These are phyloP conservation scores for Macrophomina pseudophaseolina DNA, from an alignment of 2,329 filamentous ascomycete species.

Conservation along the genomic window DNA sequence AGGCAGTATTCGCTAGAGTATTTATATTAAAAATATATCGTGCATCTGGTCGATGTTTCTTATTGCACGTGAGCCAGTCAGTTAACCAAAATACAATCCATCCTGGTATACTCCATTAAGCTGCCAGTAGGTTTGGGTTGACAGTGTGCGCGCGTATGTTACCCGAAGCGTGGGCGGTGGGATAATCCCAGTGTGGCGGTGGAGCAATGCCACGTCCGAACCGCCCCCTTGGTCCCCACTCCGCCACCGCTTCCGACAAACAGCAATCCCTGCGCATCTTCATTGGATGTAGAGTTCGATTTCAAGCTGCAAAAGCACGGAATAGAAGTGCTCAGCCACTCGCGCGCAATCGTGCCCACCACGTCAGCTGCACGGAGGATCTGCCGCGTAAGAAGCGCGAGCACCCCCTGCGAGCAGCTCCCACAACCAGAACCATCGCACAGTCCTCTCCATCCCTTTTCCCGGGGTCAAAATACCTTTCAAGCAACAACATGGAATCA, in stretches of 20 bases:
- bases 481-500: slow-evolving; percentile 2
- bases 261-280: background rate
- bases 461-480: no score
- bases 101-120: no score
- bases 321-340: background rate
- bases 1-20: no score
- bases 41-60: no score
- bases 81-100: no score
- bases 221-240: slow-evolving; percentile 17
- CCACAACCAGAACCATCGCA: background rate
- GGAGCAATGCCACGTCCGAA: slow-evolving; percentile 19
- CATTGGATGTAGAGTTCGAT: background rate
- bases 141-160: background rate
- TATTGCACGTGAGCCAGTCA: no score
- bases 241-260: slow-evolving; percentile 1
- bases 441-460: background rate
- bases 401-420: background rate
- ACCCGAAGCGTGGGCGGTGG: background rate
- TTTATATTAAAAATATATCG: no score
- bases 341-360: background rate
- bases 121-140: no score
- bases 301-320: background rate
- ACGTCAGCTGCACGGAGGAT: background rate
- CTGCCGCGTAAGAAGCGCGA: background rate
- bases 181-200: background rate